phyloP scores from a whole-genome alignment of 75 land plant species.

The Pseudotsuga menziesii region DNA sequence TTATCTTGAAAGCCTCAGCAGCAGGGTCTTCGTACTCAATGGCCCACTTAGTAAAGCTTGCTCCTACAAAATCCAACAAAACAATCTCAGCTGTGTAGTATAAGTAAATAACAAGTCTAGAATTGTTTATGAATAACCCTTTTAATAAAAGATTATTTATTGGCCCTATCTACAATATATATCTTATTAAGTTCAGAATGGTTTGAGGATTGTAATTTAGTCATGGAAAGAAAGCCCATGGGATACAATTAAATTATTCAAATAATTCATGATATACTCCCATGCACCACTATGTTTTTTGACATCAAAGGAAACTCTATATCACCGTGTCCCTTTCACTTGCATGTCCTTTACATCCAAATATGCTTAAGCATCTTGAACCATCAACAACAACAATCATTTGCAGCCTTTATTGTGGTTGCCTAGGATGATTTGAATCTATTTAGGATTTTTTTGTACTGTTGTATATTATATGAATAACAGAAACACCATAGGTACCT shows the following conservation, averaged over 20 bases:
- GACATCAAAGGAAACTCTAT: too few species aligned
- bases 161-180: not conserved
- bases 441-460: too few species aligned
- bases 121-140: not conserved
- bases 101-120: not conserved
- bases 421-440: too few species aligned
- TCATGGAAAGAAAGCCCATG: not conserved
- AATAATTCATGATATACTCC: too few species aligned
- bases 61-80: conserved; percentile 40
- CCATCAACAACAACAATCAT: not conserved
- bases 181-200: not conserved
- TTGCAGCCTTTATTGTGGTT: not conserved
- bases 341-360: not conserved
- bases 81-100: not conserved
- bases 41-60: conserved; percentile 80
- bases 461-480: not conserved
- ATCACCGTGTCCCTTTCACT: not conserved
- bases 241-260: too few species aligned
- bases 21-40: conserved; percentile 97
- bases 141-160: not conserved
- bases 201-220: not conserved
- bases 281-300: too few species aligned
- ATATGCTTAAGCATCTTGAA: not conserved
- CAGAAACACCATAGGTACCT: conserved; percentile 32
- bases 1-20: conserved; percentile 83